Evolutionary conservation across 2,329 filamentous ascomycete genomes (phyloP), one percentile per base, ranked within the genome.

Genomic region (Cladosporium sp.): DNA sequence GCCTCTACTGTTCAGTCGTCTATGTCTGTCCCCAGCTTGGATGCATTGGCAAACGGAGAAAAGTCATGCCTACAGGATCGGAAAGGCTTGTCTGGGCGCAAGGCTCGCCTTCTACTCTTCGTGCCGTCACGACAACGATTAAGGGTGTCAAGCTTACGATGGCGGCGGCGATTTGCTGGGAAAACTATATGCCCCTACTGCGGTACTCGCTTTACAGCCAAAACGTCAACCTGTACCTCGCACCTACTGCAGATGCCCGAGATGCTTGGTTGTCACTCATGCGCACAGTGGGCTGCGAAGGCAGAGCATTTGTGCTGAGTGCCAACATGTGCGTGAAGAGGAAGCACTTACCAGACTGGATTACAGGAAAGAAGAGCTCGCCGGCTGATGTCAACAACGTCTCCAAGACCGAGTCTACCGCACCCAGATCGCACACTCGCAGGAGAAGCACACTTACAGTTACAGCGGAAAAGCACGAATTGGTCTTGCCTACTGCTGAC

Each of bases 141-240:
- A 89, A 89, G 67, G 92, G 92, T 58, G 86, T 93, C 2, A 88
- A 87, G 68, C 79, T 97, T 67, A 94, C 91, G 65, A 85, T 97
- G 66, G 93, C 90, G 0, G 88, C 91, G 3, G 94, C 93, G 3
- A 96, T 98, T 70, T 97, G 93, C 82, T 97, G 93, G 93, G 93
- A 98, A 78, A 97, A 91, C 77, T 96, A 94, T 80, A 97, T 97
- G 93, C 93, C 93, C 0, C 81, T 97, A 21, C 82, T 97, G 8
- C 86, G 94, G 21, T 91, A 96, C 75, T 85, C 88, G 18, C 83
- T 97, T 43, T 98, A 97, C 77, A 85, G 87, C 2, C 94, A 97
- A 77, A 96, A 96, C 74, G 88, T 97, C 73, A 96, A 96, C 76
- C 80, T 97, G 14, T 97, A 94, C 78, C 86, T 97, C 1, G 93